phyloP scores from a whole-genome alignment of 1,139 yeast species.

The Sugiyamaella japonica region DNA sequence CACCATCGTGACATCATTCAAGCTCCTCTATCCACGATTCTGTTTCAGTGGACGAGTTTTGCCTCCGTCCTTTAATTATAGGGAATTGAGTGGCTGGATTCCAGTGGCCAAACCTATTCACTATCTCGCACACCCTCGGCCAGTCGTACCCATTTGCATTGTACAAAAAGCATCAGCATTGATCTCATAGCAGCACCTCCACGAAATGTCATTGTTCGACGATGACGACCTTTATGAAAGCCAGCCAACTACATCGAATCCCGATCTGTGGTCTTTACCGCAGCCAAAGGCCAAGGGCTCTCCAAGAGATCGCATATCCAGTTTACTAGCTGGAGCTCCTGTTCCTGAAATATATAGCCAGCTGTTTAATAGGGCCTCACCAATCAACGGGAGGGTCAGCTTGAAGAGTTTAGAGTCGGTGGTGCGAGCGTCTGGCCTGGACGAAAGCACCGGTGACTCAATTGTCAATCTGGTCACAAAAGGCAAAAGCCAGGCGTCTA shows the following conservation, averaged over 20 bases:
- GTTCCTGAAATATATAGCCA: constrained; percentile 23
- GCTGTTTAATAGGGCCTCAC: constrained; percentile 20
- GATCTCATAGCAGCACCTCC: background rate
- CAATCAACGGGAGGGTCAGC: constrained; percentile 21
- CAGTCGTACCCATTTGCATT: too few species aligned
- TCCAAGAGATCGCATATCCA: constrained; percentile 15
- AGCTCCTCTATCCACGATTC: too few species aligned
- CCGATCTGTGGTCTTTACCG: constrained; percentile 22
- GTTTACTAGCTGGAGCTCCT: constrained; percentile 21
- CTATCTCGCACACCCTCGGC: too few species aligned
- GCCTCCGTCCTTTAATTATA: too few species aligned
- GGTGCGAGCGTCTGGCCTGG: constrained; percentile 19
- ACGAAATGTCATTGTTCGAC: constrained; percentile 33
- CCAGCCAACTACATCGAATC: background rate
- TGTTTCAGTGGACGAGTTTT: too few species aligned
- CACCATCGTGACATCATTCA: too few species aligned
- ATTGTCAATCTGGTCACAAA: constrained; percentile 15
- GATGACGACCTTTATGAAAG: constrained; percentile 20
- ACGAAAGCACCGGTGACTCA: background rate
- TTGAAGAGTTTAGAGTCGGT: constrained; percentile 19
- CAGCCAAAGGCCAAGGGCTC: constrained; percentile 14
- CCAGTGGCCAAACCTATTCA: too few species aligned
- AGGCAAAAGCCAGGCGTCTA: constrained; percentile 10
- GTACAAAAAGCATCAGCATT: background rate
- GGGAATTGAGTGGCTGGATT: too few species aligned